phyloP scores from a whole-genome alignment of 2,329 filamentous ascomycete genomes.

The Beauveria medogensis region DNA sequence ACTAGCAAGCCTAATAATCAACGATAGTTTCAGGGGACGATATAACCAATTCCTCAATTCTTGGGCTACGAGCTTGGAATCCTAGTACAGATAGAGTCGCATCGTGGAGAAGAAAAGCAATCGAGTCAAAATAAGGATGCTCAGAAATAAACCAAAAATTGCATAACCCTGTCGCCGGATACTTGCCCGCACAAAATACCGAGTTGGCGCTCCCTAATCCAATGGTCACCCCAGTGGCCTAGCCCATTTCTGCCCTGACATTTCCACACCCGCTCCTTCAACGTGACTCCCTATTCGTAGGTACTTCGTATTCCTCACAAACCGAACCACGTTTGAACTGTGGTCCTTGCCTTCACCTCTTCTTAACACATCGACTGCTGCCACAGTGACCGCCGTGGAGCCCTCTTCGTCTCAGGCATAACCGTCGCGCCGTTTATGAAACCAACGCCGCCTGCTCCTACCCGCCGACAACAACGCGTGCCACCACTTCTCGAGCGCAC shows the following conservation, averaged over 20 bases:
- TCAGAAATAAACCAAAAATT: not conserved
- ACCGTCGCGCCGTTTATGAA: not conserved
- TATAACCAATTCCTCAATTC: not conserved
- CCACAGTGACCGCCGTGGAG: not conserved
- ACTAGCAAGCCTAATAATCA: not conserved
- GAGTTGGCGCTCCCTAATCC: not conserved
- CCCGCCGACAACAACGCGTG: not conserved
- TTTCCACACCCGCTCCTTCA: not conserved
- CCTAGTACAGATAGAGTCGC: not conserved
- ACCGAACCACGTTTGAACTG: not conserved
- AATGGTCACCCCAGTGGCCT: not conserved
- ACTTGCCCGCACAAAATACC: not conserved
- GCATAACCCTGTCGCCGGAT: not conserved
- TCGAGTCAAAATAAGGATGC: too few species aligned
- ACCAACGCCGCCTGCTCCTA: slow-evolving; percentile 7
- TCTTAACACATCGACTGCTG: not conserved
- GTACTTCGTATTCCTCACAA: not conserved
- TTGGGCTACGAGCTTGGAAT: too few species aligned
- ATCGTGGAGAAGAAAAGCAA: not conserved
- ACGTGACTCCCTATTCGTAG: not conserved
- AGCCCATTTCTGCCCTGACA: not conserved
- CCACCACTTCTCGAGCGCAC: slow-evolving; percentile 1
- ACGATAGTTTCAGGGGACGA: slow-evolving; percentile 9
- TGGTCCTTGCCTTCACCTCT: not conserved
- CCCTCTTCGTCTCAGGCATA: slow-evolving; percentile 7